Evolutionary conservation across 1,284 basidiomycete genomes (phyloP).

Genomic region (Ceratobasidium theobromae): DNA sequence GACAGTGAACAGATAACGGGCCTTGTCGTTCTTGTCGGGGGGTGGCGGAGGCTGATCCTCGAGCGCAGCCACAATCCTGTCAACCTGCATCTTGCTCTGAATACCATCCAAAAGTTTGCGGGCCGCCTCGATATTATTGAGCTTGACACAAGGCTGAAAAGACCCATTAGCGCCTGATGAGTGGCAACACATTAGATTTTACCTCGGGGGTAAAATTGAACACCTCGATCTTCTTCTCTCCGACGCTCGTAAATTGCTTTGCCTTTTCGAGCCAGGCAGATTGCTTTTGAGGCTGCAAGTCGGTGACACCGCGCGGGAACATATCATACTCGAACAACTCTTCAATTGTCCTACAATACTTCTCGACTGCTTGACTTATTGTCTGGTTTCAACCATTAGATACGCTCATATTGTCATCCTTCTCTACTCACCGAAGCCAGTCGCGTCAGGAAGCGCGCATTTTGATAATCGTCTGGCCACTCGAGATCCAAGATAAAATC

Average conservation of each 20-base stretch:
- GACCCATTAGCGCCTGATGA: background rate
- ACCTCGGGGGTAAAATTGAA: slow-evolving; percentile 87
- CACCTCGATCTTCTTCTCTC: slow-evolving; percentile 88
- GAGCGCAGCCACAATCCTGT: slow-evolving; percentile 76
- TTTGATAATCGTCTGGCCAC: slow-evolving; percentile 89
- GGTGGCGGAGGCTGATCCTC: slow-evolving; percentile 63
- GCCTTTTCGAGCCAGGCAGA: slow-evolving; percentile 96
- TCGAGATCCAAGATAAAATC: slow-evolving; percentile 85
- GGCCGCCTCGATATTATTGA: slow-evolving; percentile 96
- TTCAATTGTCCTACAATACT: slow-evolving; percentile 88
- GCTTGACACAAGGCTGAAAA: slow-evolving; percentile 85
- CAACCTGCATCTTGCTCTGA: slow-evolving; percentile 89
- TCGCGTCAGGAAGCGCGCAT: slow-evolving; percentile 87
- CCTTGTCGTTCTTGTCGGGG: slow-evolving; percentile 63
- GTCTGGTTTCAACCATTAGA: slow-evolving; percentile 54
- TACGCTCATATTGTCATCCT: background rate
- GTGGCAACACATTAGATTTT: background rate
- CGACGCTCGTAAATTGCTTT: slow-evolving; percentile 68
- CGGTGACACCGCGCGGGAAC: slow-evolving; percentile 74
- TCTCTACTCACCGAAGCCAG: slow-evolving; percentile 67
- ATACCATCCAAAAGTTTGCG: slow-evolving; percentile 89
- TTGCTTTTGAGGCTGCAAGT: slow-evolving; percentile 64
- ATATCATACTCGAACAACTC: slow-evolving; percentile 91
- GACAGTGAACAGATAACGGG: slow-evolving; percentile 86
- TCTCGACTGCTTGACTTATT: slow-evolving; percentile 87